phyloP scores from a whole-genome alignment of 2,329 filamentous ascomycete genomes.

The Diplodia scrobiculata region DNA sequence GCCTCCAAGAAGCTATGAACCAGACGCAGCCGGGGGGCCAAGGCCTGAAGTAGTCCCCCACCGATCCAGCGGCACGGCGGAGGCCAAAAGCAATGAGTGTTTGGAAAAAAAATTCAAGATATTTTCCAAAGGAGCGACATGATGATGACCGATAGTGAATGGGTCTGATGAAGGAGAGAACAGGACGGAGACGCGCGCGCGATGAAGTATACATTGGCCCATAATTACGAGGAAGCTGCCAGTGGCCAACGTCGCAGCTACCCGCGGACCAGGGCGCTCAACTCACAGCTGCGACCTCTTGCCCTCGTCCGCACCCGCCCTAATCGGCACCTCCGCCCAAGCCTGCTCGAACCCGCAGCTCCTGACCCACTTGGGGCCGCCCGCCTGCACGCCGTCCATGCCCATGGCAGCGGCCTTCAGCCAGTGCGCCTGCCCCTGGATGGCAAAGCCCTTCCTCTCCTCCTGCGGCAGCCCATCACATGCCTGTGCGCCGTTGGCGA shows the following conservation, averaged over 20 bases:
- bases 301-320: not conserved
- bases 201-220: not conserved
- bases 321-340: conserved; percentile 56
- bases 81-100: no score
- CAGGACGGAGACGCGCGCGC: not conserved
- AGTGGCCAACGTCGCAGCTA: not conserved
- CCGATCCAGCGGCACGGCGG: no score
- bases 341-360: conserved; percentile 65
- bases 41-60: no score
- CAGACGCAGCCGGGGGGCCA: no score
- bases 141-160: no score
- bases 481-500: conserved; percentile 63
- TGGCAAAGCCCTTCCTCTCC: conserved; percentile 15
- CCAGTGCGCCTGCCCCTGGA: conserved; percentile 61
- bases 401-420: conserved; percentile 62
- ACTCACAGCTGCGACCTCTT: conserved; percentile 4
- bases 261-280: no score
- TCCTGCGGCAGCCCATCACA: conserved; percentile 33
- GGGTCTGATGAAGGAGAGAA: no score
- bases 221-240: not conserved
- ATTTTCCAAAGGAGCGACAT: no score
- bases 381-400: conserved; percentile 62
- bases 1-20: no score
- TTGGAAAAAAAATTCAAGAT: no score
- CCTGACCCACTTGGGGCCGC: conserved; percentile 61